Percentiles rank a stretch among this genome's conserved stretches.
Evolutionary conservation across 2,329 filamentous ascomycete species (phyloP).

Genomic region (Ophiosphaerella herpotricha): DNA sequence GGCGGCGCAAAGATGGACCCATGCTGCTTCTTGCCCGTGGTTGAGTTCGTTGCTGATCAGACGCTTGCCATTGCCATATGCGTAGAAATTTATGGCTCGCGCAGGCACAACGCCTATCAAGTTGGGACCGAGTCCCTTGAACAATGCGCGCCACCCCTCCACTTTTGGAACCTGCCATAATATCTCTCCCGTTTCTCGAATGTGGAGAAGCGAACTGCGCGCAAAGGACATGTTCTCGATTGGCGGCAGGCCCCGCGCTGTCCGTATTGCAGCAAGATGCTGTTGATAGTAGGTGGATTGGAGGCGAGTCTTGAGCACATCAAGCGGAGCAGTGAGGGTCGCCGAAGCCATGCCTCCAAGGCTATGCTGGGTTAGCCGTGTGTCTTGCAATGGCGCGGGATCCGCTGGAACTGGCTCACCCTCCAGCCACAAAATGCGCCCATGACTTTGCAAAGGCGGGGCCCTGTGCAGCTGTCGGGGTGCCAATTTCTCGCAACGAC

Average conservation of each 20-base stretch:
- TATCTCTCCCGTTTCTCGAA: conserved; percentile 85
- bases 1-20: conserved; percentile 78
- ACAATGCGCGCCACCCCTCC: conserved; percentile 85
- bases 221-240: conserved; percentile 65
- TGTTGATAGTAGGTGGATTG: conserved; percentile 95
- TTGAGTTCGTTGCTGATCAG: conserved; percentile 78
- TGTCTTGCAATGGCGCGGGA: background rate
- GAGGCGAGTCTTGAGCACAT: conserved; percentile 89
- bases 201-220: conserved; percentile 71
- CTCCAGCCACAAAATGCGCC: conserved; percentile 90
- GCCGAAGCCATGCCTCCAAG: conserved; percentile 89
- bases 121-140: conserved; percentile 92
- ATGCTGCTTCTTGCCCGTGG: conserved; percentile 68
- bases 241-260: conserved; percentile 60
- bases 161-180: conserved; percentile 76
- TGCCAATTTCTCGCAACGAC: conserved; percentile 66
- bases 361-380: conserved; percentile 53
- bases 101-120: conserved; percentile 88
- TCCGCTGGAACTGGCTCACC: conserved; percentile 56
- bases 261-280: conserved; percentile 71
- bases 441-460: conserved; percentile 71
- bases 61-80: conserved; percentile 89
- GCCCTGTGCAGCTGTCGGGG: conserved; percentile 43
- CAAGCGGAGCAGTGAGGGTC: conserved; percentile 89
- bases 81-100: conserved; percentile 89